Percentiles rank a stretch among this genome's conserved stretches.
These are phyloP conservation scores for Ramularia collo-cygni DNA, from an alignment of 2,329 filamentous ascomycete species.

Conservation along the genomic window DNA sequence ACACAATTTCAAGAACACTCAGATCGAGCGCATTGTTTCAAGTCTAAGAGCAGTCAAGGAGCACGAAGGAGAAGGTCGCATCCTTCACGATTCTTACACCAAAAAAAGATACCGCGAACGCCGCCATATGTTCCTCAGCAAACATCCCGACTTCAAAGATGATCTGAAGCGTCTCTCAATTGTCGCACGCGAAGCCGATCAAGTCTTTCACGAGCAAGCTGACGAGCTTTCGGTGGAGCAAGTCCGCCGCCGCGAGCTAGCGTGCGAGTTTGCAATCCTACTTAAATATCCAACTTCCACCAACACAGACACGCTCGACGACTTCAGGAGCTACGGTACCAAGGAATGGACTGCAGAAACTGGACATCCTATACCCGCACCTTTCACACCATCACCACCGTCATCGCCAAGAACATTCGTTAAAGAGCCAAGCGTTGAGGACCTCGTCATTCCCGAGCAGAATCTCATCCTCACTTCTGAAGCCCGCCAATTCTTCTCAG, in stretches of 20 bases:
- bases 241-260: slow-evolving; percentile 21
- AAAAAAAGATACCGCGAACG: slow-evolving; percentile 20
- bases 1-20: too few relatives aligned
- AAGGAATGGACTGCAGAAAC: too few relatives aligned
- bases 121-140: slow-evolving; percentile 19
- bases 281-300: slow-evolving; percentile 22
- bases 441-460: too few relatives aligned
- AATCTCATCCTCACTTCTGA: too few relatives aligned
- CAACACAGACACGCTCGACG: slow-evolving; percentile 24
- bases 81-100: slow-evolving; percentile 24
- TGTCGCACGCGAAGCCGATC: slow-evolving; percentile 13
- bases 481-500: too few relatives aligned
- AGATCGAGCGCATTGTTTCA: too few relatives aligned
- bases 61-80: slow-evolving; percentile 15
- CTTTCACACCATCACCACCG: too few relatives aligned
- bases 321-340: slow-evolving; percentile 16
- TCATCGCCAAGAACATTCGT: too few relatives aligned
- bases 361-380: too few relatives aligned
- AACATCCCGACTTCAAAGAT: slow-evolving; percentile 14
- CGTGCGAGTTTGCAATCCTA: slow-evolving; percentile 15
- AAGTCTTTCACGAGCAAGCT: slow-evolving; percentile 15
- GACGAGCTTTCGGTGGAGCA: slow-evolving; percentile 20
- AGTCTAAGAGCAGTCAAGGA: slow-evolving; percentile 8
- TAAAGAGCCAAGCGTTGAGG: too few relatives aligned
- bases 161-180: slow-evolving; percentile 8